Conservation (phyloP, 2,329 filamentous ascomycete species). For the Fusarium citri region DNA sequence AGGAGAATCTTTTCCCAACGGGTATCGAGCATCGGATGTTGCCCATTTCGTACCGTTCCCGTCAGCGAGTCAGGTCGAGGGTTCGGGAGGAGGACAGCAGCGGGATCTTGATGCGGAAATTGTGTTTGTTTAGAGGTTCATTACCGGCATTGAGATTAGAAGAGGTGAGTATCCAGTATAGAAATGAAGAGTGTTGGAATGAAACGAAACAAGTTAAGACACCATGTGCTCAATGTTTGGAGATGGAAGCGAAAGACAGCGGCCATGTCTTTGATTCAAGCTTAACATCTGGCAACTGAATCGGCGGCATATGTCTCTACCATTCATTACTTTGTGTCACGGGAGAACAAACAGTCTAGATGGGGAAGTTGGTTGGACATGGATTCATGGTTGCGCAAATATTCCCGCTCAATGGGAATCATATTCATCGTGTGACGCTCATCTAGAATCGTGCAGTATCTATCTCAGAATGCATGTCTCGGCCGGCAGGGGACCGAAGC, state of each 20-base stretch:
- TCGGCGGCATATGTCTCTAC: slow-evolving; percentile 5
- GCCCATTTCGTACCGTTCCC: slow-evolving; percentile 1
- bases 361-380: slow-evolving; percentile 10
- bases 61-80: slow-evolving; percentile 23
- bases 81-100: slow-evolving; percentile 22
- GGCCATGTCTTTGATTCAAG: slow-evolving; percentile 32
- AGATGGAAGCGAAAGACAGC: slow-evolving; percentile 35
- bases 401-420: slow-evolving; percentile 13
- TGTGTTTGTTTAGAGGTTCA: slow-evolving; percentile 18
- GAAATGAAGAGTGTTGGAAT: neutral
- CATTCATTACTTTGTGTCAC: slow-evolving; percentile 2
- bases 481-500: slow-evolving; percentile 39
- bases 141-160: neutral
- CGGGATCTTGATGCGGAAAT: slow-evolving; percentile 22
- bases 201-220: slow-evolving; percentile 22
- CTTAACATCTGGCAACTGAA: slow-evolving; percentile 17
- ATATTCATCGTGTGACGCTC: slow-evolving; percentile 16
- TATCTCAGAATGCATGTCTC: slow-evolving; percentile 39
- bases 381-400: slow-evolving; percentile 6
- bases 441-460: slow-evolving; percentile 14
- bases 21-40: slow-evolving; percentile 10
- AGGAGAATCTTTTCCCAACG: neutral
- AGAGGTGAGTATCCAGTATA: too few relatives aligned
- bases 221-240: slow-evolving; percentile 19
- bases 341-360: slow-evolving; percentile 27